Evolutionary conservation across 129 eudicot species (phyloP), one percentile per base, ranked within the genome.

Genomic region (Sambucus nigra): DNA sequence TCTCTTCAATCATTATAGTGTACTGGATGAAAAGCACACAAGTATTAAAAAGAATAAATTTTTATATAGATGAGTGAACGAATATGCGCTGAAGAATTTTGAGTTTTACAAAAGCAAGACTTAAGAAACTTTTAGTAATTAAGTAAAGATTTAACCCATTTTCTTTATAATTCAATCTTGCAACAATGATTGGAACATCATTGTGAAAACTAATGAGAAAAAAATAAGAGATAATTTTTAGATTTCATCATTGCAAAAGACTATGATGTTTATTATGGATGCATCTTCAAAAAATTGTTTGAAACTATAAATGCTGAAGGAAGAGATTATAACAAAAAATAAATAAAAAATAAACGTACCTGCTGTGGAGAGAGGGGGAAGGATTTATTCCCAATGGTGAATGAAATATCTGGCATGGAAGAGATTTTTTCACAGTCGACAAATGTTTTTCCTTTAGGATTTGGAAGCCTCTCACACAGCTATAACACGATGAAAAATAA

Each of bases 321-420:
- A 9, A 64, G 20, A 4, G 11, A 0, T 32, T 55, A 22, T 14
- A n/a, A 31, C 21, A 55, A 29, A 53, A 50, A 27, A 19, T 10
- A 50, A 24, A 53, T n/a, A n/a, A n/a, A n/a, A n/a, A n/a, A n/a
- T n/a, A 44, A 28, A 16, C 47, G 2, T 53, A 85, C 95, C 95
- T 85, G 73, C 1, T 69, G 23, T 47, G 95, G 86, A 26, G 76
- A 61, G 47, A 85, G 95, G 13, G 74, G 71, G 44, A 77, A 85
- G 33, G 63, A 51, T 64, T 63, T 63, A 33, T 60, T 68, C 47
- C 83, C 95, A 16, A 77, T 81, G 1, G 49, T 64, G 61, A 85
- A 85, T 33, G 89, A 74, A 41, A 85, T 41, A 46, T 48, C 22
- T 2, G 95, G 95, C 91, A 85, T 60, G 18, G 69, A 31, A 28